Conservation (phyloP, 768 basidiomycete genomes). For the Auricularia sp. region DNA sequence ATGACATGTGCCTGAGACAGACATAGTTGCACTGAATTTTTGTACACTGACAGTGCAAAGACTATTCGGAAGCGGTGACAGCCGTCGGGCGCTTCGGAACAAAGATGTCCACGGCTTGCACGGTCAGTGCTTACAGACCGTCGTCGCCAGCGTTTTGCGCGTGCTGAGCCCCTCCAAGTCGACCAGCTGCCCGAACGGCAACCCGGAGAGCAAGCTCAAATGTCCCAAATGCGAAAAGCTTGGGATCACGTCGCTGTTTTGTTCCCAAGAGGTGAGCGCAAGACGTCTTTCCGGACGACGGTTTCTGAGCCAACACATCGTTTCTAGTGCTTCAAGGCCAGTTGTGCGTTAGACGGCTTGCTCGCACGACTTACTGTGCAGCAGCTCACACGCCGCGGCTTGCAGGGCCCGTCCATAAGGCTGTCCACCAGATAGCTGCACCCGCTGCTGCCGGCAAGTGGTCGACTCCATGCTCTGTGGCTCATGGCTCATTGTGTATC, state of each 20-base stretch:
- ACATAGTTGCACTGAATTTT: no score
- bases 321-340: background rate
- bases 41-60: no score
- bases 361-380: background rate
- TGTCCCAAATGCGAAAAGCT: constrained; percentile 2
- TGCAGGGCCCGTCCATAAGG: background rate
- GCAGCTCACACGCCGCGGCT: background rate
- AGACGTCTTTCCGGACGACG: background rate
- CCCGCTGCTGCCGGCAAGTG: background rate
- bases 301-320: background rate
- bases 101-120: background rate
- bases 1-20: no score
- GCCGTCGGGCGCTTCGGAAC: background rate
- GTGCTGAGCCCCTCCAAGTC: background rate
- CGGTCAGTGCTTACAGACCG: background rate
- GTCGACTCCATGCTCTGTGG: background rate
- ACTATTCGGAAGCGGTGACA: background rate
- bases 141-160: background rate
- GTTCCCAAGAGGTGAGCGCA: background rate
- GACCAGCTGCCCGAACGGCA: background rate
- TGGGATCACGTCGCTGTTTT: background rate
- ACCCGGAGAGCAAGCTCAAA: background rate
- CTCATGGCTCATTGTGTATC: background rate
- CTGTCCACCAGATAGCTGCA: background rate
- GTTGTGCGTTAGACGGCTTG: background rate